Conservation (phyloP, 805 yeast genomes). For the Wickerhamiella domercqiae region DNA sequence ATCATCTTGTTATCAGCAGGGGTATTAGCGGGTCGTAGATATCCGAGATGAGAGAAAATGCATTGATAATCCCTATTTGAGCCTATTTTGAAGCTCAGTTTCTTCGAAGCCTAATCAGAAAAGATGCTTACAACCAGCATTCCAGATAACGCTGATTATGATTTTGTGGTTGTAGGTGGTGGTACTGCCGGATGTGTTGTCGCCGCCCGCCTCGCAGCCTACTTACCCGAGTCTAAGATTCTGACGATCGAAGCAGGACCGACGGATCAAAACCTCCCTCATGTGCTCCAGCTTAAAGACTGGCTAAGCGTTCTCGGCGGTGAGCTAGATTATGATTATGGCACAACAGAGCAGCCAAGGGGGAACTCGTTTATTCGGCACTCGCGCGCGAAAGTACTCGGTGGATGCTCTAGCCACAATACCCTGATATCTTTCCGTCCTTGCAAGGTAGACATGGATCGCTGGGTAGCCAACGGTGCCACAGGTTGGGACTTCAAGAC, state of each 20-base stretch:
- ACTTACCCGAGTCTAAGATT: conserved; percentile 19
- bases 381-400: conserved; percentile 24
- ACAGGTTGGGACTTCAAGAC: conserved; percentile 22
- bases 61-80: no score
- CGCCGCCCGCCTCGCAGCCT: conserved; percentile 23
- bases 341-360: conserved; percentile 17
- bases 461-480: conserved; percentile 21
- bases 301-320: conserved; percentile 18
- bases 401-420: conserved; percentile 24
- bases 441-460: conserved; percentile 21
- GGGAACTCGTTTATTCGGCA: conserved; percentile 13
- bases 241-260: conserved; percentile 24
- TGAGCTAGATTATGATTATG: conserved; percentile 23
- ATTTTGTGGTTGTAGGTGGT: conserved; percentile 21
- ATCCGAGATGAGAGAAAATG: no score
- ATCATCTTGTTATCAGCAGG: no score
- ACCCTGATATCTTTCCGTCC: conserved; percentile 23
- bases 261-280: conserved; percentile 5
- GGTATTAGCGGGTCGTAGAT: no score
- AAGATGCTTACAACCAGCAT: background rate
- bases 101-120: conserved; percentile 4
- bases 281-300: conserved; percentile 8
- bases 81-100: background rate
- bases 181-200: conserved; percentile 25
- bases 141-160: conserved; percentile 9